Evolutionary conservation across 192 early-diverging fungal genomes (phyloP).

Genomic region (Backusella tuberculispora): DNA sequence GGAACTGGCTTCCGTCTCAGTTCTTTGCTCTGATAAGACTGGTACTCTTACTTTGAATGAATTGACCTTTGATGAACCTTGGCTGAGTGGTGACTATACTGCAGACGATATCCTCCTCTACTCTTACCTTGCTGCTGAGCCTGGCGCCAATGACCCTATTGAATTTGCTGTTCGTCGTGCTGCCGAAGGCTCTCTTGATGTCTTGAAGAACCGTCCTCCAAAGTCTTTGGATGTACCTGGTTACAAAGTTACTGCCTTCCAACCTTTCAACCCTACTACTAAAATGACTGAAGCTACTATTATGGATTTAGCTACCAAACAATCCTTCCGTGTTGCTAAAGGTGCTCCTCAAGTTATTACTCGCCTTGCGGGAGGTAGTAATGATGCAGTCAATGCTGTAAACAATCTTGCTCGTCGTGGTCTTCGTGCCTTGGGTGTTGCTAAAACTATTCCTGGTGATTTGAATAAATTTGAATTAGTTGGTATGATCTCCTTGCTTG

Average conservation of each 20-base stretch:
- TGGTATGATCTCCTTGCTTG: slow-evolving; percentile 85
- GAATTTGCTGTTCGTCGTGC: slow-evolving; percentile 85
- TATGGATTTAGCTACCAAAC: slow-evolving; percentile 66
- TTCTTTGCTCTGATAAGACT: slow-evolving; percentile 85
- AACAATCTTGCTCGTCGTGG: slow-evolving; percentile 87
- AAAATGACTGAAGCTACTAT: slow-evolving; percentile 90
- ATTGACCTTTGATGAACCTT: slow-evolving; percentile 89
- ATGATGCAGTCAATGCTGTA: slow-evolving; percentile 83
- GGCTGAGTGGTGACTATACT: slow-evolving; percentile 63
- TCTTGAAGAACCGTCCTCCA: slow-evolving; percentile 42
- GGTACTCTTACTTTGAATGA: slow-evolving; percentile 92
- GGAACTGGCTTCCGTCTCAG: slow-evolving; percentile 87
- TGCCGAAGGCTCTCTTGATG: slow-evolving; percentile 59
- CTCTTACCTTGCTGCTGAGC: slow-evolving; percentile 83
- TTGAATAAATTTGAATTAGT: slow-evolving; percentile 76
- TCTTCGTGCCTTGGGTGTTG: slow-evolving; percentile 71
- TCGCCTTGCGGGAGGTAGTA: slow-evolving; percentile 78
- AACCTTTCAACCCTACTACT: slow-evolving; percentile 86
- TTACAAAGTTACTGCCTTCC: slow-evolving; percentile 82
- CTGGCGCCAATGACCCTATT: slow-evolving; percentile 88
- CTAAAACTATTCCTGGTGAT: slow-evolving; percentile 62
- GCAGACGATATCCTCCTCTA: slow-evolving; percentile 81
- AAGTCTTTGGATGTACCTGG: slow-evolving; percentile 73
- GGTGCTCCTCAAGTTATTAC: slow-evolving; percentile 96
- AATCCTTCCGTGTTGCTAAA: slow-evolving; percentile 87